Base-by-base conservation (phyloP, 2,329 filamentous ascomycete species). In the Passalora sequoiae region DNA sequence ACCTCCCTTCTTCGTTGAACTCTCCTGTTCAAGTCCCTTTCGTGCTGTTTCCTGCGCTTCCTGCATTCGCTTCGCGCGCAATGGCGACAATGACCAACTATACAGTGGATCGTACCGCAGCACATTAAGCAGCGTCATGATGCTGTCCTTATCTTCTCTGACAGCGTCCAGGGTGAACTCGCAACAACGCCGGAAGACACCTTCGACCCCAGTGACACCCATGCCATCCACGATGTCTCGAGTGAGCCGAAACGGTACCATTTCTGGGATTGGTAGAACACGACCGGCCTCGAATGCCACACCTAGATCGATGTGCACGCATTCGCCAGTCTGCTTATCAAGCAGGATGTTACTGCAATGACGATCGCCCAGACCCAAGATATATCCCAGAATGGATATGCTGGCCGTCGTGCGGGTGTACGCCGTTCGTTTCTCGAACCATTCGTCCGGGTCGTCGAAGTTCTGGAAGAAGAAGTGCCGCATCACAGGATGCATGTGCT, bases 71-170 rank as follows among this genome's bases (percentile, higher is more conserved):
- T 78, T 81, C 43, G 81, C 75, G 37, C 80, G 75, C 12, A 82
- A 64, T 0, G 80, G 79, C 8, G 86, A 92, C 43, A 96, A 82
- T 25, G 87, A 91, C 92, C 92, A 99, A 48, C 82, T 92, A 65
- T 97, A 94, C 49, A 99, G 70, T 1, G 92, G 94, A 72, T 99
- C 92, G 66, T 96, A 97, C n/a, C 94, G 84, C 46, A 99, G 72
- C 16, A 98, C 94, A 61, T 98, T 94, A 15, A 99, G 79, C 40
- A 98, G 89, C 0, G 92, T 97, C 89, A 96, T 97, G 69, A 99
- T 98, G 32, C 85, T 89, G 63, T 95, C 94, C 9, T 86, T 86
- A 64, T 98, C 92, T 58, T 94, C 86, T n/a, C 92, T 83, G 25
- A 99, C 72, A 1, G 94, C 89, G 50, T 94, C 89, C 22, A 99